phyloP scores from a whole-genome alignment of 306 rosid genomes.

The Rosa rugosa region DNA sequence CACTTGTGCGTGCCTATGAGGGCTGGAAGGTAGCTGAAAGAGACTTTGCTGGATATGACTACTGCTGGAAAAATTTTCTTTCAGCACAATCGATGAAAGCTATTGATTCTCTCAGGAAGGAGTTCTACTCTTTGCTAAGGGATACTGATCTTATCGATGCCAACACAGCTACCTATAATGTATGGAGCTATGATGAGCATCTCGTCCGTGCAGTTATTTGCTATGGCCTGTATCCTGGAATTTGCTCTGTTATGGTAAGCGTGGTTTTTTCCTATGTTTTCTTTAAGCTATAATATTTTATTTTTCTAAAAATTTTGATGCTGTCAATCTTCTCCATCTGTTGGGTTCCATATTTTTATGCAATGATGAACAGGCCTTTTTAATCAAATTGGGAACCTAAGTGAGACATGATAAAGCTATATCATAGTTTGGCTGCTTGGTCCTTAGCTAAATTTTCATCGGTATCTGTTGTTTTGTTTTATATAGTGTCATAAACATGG shows the following conservation, averaged over 20 bases:
- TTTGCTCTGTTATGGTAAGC: slow-evolving; percentile 86
- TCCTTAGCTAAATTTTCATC: background rate
- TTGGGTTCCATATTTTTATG: background rate
- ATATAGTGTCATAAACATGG: slow-evolving; percentile 6
- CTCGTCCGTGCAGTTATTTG: slow-evolving; percentile 80
- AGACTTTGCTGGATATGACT: slow-evolving; percentile 72
- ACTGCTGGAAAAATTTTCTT: slow-evolving; percentile 92
- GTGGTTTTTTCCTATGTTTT: background rate
- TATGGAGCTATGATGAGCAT: slow-evolving; percentile 68
- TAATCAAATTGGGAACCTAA: background rate
- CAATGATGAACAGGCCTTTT: background rate
- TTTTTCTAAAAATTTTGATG: slow-evolving; percentile 1
- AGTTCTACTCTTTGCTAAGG: slow-evolving; percentile 70
- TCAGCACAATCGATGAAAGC: slow-evolving; percentile 92
- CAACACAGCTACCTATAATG: slow-evolving; percentile 48
- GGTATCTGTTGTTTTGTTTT: background rate
- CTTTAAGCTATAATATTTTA: background rate
- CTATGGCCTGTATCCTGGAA: slow-evolving; percentile 92
- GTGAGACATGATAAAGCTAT: background rate
- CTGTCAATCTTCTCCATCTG: background rate
- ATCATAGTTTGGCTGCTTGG: background rate
- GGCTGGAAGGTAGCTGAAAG: slow-evolving; percentile 89
- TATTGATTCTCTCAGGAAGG: slow-evolving; percentile 83
- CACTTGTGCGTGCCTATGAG: slow-evolving; percentile 80
- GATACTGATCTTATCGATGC: slow-evolving; percentile 77